phyloP scores from a whole-genome alignment of 805 yeast genomes.

The Soucietia sequanensis region DNA sequence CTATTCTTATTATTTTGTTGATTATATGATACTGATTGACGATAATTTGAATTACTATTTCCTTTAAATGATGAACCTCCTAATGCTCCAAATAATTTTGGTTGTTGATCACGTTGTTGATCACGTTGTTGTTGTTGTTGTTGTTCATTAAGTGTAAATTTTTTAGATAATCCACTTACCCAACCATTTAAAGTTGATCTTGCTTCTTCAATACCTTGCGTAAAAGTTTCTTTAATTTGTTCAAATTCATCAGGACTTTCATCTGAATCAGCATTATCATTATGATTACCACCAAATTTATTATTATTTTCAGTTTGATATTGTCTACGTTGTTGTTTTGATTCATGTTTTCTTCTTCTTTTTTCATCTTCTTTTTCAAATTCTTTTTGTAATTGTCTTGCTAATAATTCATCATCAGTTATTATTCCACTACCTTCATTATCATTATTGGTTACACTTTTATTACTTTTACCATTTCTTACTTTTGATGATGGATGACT shows the following conservation, averaged over 20 bases:
- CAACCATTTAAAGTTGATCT: slow-evolving; percentile 72
- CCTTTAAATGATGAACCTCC: slow-evolving; percentile 40
- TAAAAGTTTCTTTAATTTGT: slow-evolving; percentile 63
- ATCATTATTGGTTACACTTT: slow-evolving; percentile 3
- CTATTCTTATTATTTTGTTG: slow-evolving; percentile 16
- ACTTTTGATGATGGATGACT: slow-evolving; percentile 3
- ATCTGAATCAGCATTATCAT: slow-evolving; percentile 14
- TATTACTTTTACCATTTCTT: background rate
- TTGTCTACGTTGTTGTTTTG: slow-evolving; percentile 12
- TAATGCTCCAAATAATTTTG: slow-evolving; percentile 45
- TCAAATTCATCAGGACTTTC: slow-evolving; percentile 56
- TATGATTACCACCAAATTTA: slow-evolving; percentile 13
- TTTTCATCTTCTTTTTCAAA: slow-evolving; percentile 44
- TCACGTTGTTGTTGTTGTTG: slow-evolving; percentile 5
- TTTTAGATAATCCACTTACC: slow-evolving; percentile 68
- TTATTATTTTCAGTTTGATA: slow-evolving; percentile 7
- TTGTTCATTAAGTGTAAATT: slow-evolving; percentile 29
- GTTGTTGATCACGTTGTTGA: slow-evolving; percentile 14
- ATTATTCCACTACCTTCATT: slow-evolving; percentile 4
- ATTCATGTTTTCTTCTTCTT: slow-evolving; percentile 25
- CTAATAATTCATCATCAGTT: slow-evolving; percentile 74
- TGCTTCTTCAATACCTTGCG: slow-evolving; percentile 80
- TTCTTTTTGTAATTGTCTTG: slow-evolving; percentile 74
- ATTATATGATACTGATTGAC: no score
- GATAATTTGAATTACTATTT: slow-evolving; percentile 11